Conservation (phyloP, 179 eudicot genomes). For the Sideroxylon spinosum region DNA sequence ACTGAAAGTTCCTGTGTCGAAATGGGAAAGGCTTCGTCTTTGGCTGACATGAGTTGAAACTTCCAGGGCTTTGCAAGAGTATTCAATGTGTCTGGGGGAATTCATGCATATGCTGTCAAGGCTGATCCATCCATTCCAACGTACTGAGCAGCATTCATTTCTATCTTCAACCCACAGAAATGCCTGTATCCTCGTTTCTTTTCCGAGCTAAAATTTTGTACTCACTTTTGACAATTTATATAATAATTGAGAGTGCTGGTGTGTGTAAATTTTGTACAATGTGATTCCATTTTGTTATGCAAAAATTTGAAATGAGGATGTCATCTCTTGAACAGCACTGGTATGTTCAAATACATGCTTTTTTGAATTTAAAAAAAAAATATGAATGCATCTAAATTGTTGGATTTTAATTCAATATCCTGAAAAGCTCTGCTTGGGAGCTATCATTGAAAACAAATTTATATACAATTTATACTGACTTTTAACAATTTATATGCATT, state of each 20-base stretch:
- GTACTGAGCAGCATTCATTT: slow-evolving; percentile 40
- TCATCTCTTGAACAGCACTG: too few species aligned
- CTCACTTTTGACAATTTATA: neutral
- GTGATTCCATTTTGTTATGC: neutral
- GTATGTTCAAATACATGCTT: too few species aligned
- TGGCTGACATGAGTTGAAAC: slow-evolving; percentile 1
- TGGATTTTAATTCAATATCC: too few species aligned
- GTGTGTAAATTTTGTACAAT: neutral
- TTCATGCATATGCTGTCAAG: slow-evolving; percentile 85
- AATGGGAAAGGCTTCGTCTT: neutral
- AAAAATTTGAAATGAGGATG: neutral
- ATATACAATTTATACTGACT: too few species aligned
- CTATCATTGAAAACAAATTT: too few species aligned
- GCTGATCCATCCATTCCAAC: slow-evolving; percentile 86
- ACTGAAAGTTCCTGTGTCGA: neutral
- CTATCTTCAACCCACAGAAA: neutral
- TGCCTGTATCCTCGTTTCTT: neutral
- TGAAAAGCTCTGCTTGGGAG: too few species aligned
- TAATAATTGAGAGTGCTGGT: neutral
- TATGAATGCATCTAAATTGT: too few species aligned
- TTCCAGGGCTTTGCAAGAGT: slow-evolving; percentile 81
- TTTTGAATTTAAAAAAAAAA: too few species aligned
- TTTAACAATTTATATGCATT: too few species aligned
- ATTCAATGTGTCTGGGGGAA: slow-evolving; percentile 84
- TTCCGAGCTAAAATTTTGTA: neutral